phyloP scores from a whole-genome alignment of 257 asterid genomes.

The Striga asiatica region DNA sequence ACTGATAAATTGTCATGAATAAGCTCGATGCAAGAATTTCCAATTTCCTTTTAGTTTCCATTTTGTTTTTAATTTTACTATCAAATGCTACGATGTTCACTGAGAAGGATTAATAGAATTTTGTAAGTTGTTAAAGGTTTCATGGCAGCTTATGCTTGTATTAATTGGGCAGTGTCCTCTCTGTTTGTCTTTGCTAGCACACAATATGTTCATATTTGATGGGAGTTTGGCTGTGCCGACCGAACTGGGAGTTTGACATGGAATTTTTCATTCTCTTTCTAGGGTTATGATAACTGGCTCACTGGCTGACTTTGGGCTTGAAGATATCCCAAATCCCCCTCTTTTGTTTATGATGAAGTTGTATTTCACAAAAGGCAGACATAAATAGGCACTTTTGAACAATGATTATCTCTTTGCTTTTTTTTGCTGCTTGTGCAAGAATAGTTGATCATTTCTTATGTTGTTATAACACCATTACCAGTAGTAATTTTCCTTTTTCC shows the following conservation, averaged over 20 bases:
- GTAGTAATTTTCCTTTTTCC: slow-evolving; percentile 1
- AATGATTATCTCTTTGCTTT: not conserved
- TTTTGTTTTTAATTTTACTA: slow-evolving; percentile 10
- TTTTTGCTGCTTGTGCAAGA: slow-evolving; percentile 1
- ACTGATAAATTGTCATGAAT: slow-evolving; percentile 27
- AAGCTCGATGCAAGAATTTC: slow-evolving; percentile 17
- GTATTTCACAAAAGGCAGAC: slow-evolving; percentile 10
- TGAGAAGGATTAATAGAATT: not conserved
- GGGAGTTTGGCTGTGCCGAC: not conserved
- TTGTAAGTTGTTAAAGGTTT: not conserved
- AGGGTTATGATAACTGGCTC: slow-evolving; percentile 52
- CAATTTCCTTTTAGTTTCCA: slow-evolving; percentile 14
- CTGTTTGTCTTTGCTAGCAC: not conserved
- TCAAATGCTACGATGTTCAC: slow-evolving; percentile 5
- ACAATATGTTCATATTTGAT: not conserved
- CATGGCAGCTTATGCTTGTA: not conserved
- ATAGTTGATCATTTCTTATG: not conserved
- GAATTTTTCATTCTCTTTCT: slow-evolving; percentile 24
- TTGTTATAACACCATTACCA: not conserved
- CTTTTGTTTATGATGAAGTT: slow-evolving; percentile 14
- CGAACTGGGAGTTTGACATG: slow-evolving; percentile 26
- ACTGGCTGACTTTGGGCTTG: slow-evolving; percentile 28
- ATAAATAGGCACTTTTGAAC: slow-evolving; percentile 2
- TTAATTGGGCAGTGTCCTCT: no score
- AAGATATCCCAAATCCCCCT: slow-evolving; percentile 22